phyloP scores from a whole-genome alignment of 2,329 filamentous ascomycete species.

The Botrytis deweyae region DNA sequence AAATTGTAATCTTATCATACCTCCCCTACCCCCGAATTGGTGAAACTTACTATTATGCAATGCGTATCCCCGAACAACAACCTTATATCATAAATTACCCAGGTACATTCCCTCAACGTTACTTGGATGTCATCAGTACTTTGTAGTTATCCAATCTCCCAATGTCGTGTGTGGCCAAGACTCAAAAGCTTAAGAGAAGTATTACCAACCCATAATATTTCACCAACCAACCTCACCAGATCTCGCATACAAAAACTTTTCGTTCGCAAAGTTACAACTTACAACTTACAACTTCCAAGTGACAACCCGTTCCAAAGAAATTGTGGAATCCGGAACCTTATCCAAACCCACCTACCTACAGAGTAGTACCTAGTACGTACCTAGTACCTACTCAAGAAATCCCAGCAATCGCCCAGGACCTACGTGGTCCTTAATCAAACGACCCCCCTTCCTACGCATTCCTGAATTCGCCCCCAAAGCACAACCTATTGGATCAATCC shows the following conservation, averaged over 20 bases:
- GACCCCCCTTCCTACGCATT: not conserved
- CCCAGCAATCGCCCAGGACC: not conserved
- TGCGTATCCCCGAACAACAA: not conserved
- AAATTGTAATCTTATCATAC: not conserved
- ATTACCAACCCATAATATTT: not conserved
- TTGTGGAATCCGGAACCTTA: not conserved
- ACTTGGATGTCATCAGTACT: not conserved
- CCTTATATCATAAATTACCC: not conserved
- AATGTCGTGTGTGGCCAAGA: not conserved
- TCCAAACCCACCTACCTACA: not conserved
- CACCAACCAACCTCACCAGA: not conserved
- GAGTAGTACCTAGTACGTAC: no score
- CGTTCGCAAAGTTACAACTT: not conserved
- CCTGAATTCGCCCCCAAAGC: not conserved
- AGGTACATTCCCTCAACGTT: not conserved
- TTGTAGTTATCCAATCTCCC: not conserved
- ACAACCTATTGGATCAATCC: not conserved
- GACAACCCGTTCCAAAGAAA: not conserved
- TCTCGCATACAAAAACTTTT: not conserved
- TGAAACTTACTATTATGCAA: not conserved
- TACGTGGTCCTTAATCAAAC: conserved; percentile 7
- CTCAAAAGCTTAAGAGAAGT: not conserved
- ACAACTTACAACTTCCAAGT: not conserved
- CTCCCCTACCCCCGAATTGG: not conserved
- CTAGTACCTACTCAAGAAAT: not conserved